Evolutionary conservation across 805 yeast genomes (phyloP).

Genomic region (Barnettozyma siamensis): DNA sequence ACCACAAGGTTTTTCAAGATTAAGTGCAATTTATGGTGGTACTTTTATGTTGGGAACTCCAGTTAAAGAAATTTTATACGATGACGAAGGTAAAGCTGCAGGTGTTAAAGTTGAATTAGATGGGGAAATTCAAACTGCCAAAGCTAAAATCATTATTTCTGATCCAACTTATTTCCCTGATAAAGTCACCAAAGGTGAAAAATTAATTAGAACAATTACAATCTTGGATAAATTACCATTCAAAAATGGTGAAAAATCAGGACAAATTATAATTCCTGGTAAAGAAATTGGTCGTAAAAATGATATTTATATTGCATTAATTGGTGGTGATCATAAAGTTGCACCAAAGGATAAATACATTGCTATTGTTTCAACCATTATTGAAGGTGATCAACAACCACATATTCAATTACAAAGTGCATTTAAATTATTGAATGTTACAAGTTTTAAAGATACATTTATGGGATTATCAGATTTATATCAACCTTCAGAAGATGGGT

Average conservation of each 20-base stretch:
- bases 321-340: conserved; percentile 86
- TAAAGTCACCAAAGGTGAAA: conserved; percentile 33
- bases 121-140: conserved; percentile 58
- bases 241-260: conserved; percentile 77
- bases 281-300: conserved; percentile 89
- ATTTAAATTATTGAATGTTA: conserved; percentile 78
- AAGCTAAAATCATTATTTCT: conserved; percentile 90
- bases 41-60: conserved; percentile 98
- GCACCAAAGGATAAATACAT: conserved; percentile 82
- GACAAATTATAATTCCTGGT: conserved; percentile 94
- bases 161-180: conserved; percentile 96
- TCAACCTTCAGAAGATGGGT: conserved; percentile 83
- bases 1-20: conserved; percentile 98
- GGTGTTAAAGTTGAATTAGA: conserved; percentile 85
- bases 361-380: conserved; percentile 90
- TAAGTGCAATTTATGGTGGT: conserved; percentile 96
- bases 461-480: conserved; percentile 92
- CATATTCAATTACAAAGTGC: conserved; percentile 93
- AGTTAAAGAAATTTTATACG: conserved; percentile 79
- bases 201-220: conserved; percentile 53
- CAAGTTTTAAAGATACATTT: conserved; percentile 45
- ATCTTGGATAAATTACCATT: conserved; percentile 78
- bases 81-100: conserved; percentile 61
- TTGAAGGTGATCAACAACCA: conserved; percentile 93
- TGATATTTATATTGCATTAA: conserved; percentile 89